Percentiles rank a stretch among this genome's conserved stretches.
Conservation (phyloP, 495 filamentous ascomycete species). For the Baudoinia panamericana region DNA sequence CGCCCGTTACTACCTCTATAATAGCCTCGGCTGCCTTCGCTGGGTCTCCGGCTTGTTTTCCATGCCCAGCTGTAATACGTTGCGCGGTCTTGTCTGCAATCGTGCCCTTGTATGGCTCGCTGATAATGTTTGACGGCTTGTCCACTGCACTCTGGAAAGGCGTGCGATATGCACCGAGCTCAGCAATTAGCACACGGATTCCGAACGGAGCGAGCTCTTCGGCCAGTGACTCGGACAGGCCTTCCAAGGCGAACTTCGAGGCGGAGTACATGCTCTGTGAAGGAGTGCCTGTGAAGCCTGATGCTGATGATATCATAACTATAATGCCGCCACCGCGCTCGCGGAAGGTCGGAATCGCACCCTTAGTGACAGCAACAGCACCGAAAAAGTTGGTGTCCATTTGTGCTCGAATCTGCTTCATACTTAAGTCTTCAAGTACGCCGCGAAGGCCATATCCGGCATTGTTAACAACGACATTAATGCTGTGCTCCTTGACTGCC, state of each 20-base stretch:
- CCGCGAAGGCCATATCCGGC: slow-evolving; percentile 19
- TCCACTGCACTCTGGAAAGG: slow-evolving; percentile 12
- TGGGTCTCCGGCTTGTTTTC: slow-evolving; percentile 17
- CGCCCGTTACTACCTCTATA: slow-evolving; percentile 13
- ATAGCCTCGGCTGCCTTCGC: slow-evolving; percentile 14
- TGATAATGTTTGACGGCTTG: slow-evolving; percentile 4
- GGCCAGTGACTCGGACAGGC: slow-evolving; percentile 13
- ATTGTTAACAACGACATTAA: slow-evolving; percentile 17
- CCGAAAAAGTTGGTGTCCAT: slow-evolving; percentile 26
- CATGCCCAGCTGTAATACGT: slow-evolving; percentile 5
- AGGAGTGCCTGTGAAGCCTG: slow-evolving; percentile 15
- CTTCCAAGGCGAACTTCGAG: slow-evolving; percentile 25
- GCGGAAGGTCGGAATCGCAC: slow-evolving; percentile 20
- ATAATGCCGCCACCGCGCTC: slow-evolving; percentile 17
- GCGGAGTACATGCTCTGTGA: slow-evolving; percentile 15
- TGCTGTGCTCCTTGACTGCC: slow-evolving; percentile 1
- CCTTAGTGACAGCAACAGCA: slow-evolving; percentile 18
- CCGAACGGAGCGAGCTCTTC: slow-evolving; percentile 14
- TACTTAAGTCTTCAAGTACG: slow-evolving; percentile 19
- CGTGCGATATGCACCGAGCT: slow-evolving; percentile 13
- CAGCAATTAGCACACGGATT: slow-evolving; percentile 14
- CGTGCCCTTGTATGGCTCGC: slow-evolving; percentile 14
- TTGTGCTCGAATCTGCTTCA: slow-evolving; percentile 16
- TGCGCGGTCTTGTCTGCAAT: slow-evolving; percentile 6
- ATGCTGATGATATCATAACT: slow-evolving; percentile 20